Conservation (phyloP, 2,329 filamentous ascomycete genomes). For the Helotiales sp. region DNA sequence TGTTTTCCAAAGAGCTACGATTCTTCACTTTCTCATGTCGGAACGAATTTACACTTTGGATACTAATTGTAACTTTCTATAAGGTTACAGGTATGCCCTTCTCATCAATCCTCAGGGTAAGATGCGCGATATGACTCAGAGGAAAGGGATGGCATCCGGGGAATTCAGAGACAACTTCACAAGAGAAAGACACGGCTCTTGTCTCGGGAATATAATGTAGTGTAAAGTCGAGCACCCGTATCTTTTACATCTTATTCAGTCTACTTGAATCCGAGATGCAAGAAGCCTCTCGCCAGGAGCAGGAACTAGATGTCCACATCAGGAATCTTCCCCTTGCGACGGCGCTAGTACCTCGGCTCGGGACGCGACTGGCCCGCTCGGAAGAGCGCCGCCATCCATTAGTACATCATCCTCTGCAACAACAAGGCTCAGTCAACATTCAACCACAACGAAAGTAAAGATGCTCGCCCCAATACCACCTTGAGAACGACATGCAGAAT, state of each 20-base stretch:
- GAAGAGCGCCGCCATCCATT: neutral
- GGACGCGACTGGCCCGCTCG: neutral
- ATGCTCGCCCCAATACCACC: conserved; percentile 5
- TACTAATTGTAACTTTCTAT: too few species aligned
- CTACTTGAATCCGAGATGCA: neutral
- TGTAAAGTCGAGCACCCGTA: neutral
- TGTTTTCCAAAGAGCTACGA: too few species aligned
- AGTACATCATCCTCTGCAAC: neutral
- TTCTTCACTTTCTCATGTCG: too few species aligned
- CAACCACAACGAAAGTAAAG: neutral
- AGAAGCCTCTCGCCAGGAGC: neutral
- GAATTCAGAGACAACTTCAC: too few species aligned
- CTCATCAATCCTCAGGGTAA: too few species aligned
- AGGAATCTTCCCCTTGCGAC: neutral
- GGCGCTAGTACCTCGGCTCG: conserved; percentile 1
- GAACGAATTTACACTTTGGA: too few species aligned
- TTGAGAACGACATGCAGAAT: conserved; percentile 10
- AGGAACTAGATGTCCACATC: neutral
- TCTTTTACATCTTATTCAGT: neutral
- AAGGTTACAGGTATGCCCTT: too few species aligned
- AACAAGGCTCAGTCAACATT: neutral
- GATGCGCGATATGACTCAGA: too few species aligned
- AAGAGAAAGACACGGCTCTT: neutral
- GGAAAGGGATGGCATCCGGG: too few species aligned
- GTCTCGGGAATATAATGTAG: neutral